Conservation (phyloP, 257 asterid species). For the Ligustrum vulgare region DNA sequence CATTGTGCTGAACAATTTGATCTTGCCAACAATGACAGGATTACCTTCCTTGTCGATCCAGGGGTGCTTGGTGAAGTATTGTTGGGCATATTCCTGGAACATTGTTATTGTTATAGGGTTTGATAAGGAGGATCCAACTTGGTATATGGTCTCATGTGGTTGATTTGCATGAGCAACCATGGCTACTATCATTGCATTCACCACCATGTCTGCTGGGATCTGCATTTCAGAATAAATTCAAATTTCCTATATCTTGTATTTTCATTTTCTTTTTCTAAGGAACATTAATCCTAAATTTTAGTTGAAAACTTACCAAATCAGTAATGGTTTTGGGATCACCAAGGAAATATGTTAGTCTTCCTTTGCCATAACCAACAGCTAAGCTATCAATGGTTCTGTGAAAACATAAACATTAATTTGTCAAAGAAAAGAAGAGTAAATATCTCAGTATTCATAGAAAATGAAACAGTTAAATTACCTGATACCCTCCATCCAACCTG, state of each 20-base stretch:
- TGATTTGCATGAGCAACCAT: constrained; percentile 61
- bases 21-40: constrained; percentile 62
- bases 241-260: too few species aligned
- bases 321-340: constrained; percentile 62
- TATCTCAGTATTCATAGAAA: neutral
- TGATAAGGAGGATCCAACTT: constrained; percentile 71
- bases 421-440: neutral
- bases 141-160: constrained; percentile 51
- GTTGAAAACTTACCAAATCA: constrained; percentile 57
- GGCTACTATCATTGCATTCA: constrained; percentile 80
- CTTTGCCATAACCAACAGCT: constrained; percentile 83
- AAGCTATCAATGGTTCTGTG: constrained; percentile 86
- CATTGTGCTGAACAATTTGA: constrained; percentile 55
- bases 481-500: constrained; percentile 90
- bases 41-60: constrained; percentile 77
- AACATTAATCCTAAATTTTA: neutral
- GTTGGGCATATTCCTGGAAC: constrained; percentile 49
- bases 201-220: constrained; percentile 99
- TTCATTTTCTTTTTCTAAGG: neutral
- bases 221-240: constrained; percentile 22
- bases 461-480: constrained; percentile 35
- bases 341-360: constrained; percentile 62
- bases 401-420: neutral
- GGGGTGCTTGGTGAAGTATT: constrained; percentile 65
- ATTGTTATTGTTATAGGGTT: constrained; percentile 49